These are phyloP conservation scores for Clitopilus passeckerianus DNA, from an alignment of 768 basidiomycete species.

Conservation along the genomic window DNA sequence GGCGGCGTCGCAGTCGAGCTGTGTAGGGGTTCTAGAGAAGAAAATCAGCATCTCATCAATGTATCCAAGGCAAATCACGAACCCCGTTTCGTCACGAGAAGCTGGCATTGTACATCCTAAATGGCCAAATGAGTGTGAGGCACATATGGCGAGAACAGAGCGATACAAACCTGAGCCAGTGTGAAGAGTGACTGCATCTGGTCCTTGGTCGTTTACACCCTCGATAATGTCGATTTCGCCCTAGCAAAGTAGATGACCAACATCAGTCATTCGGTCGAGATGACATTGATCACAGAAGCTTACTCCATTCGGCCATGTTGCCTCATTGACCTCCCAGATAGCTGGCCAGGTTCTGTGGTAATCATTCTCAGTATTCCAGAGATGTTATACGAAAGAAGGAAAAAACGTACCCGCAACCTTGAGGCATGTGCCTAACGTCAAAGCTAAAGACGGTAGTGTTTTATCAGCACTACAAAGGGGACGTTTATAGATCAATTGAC, in stretches of 20 bases:
- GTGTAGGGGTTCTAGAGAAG: slow-evolving; percentile 18
- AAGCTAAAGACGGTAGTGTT: slow-evolving; percentile 17
- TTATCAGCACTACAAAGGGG: neutral
- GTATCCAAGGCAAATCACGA: slow-evolving; percentile 3
- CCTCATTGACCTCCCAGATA: slow-evolving; percentile 34
- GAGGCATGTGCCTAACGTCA: slow-evolving; percentile 46
- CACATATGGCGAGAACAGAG: neutral
- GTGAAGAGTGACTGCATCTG: slow-evolving; percentile 32
- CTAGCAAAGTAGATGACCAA: neutral
- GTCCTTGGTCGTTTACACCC: slow-evolving; percentile 32
- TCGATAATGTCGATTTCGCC: slow-evolving; percentile 38
- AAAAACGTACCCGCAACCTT: slow-evolving; percentile 41
- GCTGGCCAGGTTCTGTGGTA: slow-evolving; percentile 30
- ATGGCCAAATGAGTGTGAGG: neutral
- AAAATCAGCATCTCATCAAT: neutral
- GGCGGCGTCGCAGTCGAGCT: slow-evolving; percentile 34
- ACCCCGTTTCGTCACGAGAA: slow-evolving; percentile 39
- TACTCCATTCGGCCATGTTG: slow-evolving; percentile 31
- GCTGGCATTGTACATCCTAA: slow-evolving; percentile 38
- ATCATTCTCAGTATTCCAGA: neutral
- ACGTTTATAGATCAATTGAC: neutral
- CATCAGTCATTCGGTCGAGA: neutral
- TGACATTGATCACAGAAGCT: neutral
- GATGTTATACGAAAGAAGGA: neutral
- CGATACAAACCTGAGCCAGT: slow-evolving; percentile 20